Evolutionary conservation across 2,329 filamentous ascomycete species (phyloP), one percentile per base, ranked within the genome.

Genomic region (Chaetothyriales sp.): DNA sequence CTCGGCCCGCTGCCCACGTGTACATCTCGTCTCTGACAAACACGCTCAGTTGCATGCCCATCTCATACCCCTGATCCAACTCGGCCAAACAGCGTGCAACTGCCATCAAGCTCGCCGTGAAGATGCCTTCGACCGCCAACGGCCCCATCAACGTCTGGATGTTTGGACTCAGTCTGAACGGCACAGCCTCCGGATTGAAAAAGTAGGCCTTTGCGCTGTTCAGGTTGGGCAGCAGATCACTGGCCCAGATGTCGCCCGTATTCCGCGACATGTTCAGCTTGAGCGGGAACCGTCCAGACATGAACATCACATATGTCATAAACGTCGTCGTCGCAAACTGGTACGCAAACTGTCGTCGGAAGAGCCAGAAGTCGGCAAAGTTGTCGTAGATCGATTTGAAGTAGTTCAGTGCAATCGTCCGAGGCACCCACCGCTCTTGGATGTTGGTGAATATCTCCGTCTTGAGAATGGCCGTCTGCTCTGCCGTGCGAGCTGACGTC

Each of bases 21-120:
- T 90, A 89, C 78, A 98, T 93, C 69, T 99, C 92, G 62, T 99
- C 92, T 5, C 92, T 81, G 55, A 99, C 92, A 66, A 96, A 96
- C 53, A 99, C 79, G 51, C 83, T 86, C 47, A 99, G 77, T 53
- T 93, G 87, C 67, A 95, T 89, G 65, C 95, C 92, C n/a, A 98
- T 78, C 67, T 96, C 89, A 61, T 70, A 66, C 15, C 68, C 66
- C 53, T 60, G 57, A 63, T 85, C 80, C 22, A 89, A 86, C 63
- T 96, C 89, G 10, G 89, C 93, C 54, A 98, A 76, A 68, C 87
- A 95, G 46, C 92, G 81, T 5, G 90, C 90, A 62, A 98, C 95
- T 1, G 89, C 88, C 89, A 98, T 95, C 60, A 99, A 78, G 1
- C 87, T 83, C 61, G 85, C 86, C n/a, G 85, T 84, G 67, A 93